Percentiles rank a stretch among this genome's conserved stretches.
phyloP scores from a whole-genome alignment of 352 stramenopile genomes.

The Phytophthora fragariae region DNA sequence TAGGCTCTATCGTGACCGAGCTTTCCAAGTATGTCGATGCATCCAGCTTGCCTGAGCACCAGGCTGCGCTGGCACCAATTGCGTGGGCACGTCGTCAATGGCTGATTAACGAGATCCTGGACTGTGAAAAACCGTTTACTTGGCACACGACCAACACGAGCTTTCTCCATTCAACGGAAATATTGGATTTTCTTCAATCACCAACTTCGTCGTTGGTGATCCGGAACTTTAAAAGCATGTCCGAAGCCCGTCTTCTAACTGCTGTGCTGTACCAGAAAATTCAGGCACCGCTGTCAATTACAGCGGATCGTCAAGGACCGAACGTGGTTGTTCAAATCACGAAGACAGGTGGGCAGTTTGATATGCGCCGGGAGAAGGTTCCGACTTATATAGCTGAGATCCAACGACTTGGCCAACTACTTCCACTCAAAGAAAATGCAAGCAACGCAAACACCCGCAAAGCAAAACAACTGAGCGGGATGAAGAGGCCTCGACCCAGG shows the following conservation, averaged over 20 bases:
- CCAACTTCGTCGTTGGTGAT: slow-evolving; percentile 1
- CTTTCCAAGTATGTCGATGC: slow-evolving; percentile 6
- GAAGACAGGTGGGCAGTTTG: slow-evolving; percentile 27
- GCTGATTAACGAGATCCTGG: slow-evolving; percentile 22
- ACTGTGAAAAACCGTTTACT: slow-evolving; percentile 19
- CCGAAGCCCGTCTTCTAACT: neutral
- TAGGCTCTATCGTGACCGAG: slow-evolving; percentile 10
- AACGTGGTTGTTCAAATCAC: slow-evolving; percentile 6
- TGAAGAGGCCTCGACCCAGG: slow-evolving; percentile 1
- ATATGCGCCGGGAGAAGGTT: slow-evolving; percentile 6
- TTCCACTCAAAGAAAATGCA: slow-evolving; percentile 3
- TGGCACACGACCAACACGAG: slow-evolving; percentile 21
- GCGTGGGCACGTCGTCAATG: slow-evolving; percentile 21
- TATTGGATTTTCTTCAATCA: slow-evolving; percentile 16
- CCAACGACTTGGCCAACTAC: neutral
- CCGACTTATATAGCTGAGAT: slow-evolving; percentile 20
- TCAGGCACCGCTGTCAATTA: slow-evolving; percentile 17
- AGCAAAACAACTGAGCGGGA: neutral
- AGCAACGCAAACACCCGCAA: neutral
- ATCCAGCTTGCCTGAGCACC: slow-evolving; percentile 9
- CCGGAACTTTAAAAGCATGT: slow-evolving; percentile 6
- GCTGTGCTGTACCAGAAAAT: slow-evolving; percentile 10
- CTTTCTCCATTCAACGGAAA: neutral
- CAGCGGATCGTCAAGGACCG: neutral
- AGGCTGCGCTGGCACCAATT: neutral